Percentiles rank a stretch among this genome's conserved stretches.
phyloP scores from a whole-genome alignment of 2,329 filamentous ascomycete genomes.

The Neurospora crassa region DNA sequence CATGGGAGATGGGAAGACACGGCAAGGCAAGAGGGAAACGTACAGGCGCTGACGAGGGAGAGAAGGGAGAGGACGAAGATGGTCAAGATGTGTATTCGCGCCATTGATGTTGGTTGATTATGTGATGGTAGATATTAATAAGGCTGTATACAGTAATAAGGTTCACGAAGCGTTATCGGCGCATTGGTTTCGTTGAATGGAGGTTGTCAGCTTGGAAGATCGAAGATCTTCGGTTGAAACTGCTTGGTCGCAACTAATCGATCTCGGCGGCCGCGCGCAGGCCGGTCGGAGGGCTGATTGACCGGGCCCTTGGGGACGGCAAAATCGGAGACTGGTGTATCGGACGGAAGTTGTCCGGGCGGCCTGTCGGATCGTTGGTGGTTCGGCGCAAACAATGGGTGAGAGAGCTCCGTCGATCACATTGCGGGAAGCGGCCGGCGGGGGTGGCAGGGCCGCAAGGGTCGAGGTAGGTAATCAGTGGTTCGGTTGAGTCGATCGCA shows the following conservation, averaged over 20 bases:
- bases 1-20: slow-evolving; percentile 12
- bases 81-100: slow-evolving; percentile 11
- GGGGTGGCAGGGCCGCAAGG: not conserved
- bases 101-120: slow-evolving; percentile 11
- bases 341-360: not conserved
- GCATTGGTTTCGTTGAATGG: not conserved
- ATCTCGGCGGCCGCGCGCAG: not conserved
- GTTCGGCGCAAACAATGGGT: not conserved
- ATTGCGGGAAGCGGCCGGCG: not conserved
- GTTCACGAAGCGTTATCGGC: not conserved
- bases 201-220: not conserved
- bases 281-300: not conserved
- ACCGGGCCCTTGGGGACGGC: not conserved
- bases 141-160: not conserved
- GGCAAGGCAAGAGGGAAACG: slow-evolving; percentile 2
- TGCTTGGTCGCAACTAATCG: not conserved
- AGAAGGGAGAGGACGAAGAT: slow-evolving; percentile 10
- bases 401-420: not conserved
- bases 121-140: no score
- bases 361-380: not conserved
- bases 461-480: not conserved
- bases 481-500: not conserved
- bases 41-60: slow-evolving; percentile 13
- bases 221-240: not conserved
- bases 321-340: not conserved